phyloP scores from a whole-genome alignment of 2,329 filamentous ascomycete genomes.

The Aspergillus pseudoviridinutans region DNA sequence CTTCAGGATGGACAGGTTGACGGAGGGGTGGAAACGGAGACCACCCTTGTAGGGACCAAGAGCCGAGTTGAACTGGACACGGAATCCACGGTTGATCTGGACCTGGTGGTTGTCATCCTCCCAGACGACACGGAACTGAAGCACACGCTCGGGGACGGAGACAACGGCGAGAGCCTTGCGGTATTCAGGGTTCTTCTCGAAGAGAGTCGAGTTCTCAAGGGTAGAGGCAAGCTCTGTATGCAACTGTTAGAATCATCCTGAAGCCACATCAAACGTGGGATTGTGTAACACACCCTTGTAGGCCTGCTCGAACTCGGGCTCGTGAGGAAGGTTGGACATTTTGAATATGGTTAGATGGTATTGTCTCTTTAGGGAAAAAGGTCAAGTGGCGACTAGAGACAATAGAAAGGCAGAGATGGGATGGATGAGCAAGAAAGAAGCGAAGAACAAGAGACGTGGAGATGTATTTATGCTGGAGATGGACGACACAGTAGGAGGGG shows the following conservation, averaged over 20 bases:
- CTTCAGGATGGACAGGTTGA: conserved; percentile 71
- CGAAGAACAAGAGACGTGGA: conserved; percentile 7
- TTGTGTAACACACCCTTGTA: conserved; percentile 69
- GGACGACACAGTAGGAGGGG: conserved; percentile 7
- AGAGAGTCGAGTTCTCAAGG: conserved; percentile 89
- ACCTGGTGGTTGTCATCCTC: conserved; percentile 83
- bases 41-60: conserved; percentile 98
- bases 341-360: conserved; percentile 21
- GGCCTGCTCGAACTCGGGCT: conserved; percentile 98
- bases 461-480: conserved; percentile 42
- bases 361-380: conserved; percentile 1
- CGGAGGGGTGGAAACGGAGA: conserved; percentile 79
- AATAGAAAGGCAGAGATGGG: conserved; percentile 12
- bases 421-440: conserved; percentile 8
- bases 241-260: background rate
- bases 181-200: conserved; percentile 93
- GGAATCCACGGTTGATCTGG: conserved; percentile 91
- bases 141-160: conserved; percentile 87
- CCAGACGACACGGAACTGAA: conserved; percentile 98
- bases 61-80: conserved; percentile 97
- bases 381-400: conserved; percentile 5
- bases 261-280: background rate
- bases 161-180: conserved; percentile 82
- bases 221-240: conserved; percentile 81
- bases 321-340: conserved; percentile 79